These are phyloP conservation scores for Mikania micrantha DNA, from an alignment of 129 eudicot species.

Conservation along the genomic window DNA sequence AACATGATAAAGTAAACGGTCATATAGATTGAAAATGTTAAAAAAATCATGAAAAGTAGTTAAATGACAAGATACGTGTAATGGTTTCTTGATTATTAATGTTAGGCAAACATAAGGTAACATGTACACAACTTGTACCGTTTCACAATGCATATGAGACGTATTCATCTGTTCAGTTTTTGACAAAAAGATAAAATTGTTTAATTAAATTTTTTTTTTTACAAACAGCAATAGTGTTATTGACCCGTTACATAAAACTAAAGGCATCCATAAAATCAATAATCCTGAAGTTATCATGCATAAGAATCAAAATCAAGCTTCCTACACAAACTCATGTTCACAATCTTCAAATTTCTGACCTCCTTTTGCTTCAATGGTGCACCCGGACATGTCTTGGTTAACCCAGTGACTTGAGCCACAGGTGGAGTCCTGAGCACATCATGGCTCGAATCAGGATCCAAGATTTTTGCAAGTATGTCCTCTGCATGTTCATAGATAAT, in stretches of 20 bases:
- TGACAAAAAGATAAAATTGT: too few species aligned
- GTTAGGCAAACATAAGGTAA: too few species aligned
- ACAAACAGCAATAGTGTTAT: not conserved
- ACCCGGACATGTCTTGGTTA: constrained; percentile 55
- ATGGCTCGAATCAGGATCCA: not conserved
- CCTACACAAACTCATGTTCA: constrained; percentile 31
- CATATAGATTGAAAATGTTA: too few species aligned
- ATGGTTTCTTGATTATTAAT: too few species aligned
- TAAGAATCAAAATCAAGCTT: constrained; percentile 52
- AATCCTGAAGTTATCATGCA: not conserved
- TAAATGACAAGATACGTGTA: too few species aligned
- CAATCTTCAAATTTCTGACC: constrained; percentile 14
- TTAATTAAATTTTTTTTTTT: not conserved
- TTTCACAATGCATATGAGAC: too few species aligned
- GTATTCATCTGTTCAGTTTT: too few species aligned
- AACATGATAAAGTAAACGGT: too few species aligned
- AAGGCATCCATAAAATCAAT: not conserved
- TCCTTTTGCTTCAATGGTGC: constrained; percentile 41
- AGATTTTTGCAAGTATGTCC: constrained; percentile 15
- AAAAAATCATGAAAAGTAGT: too few species aligned
- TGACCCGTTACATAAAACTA: not conserved
- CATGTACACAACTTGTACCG: too few species aligned
- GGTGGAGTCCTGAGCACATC: constrained; percentile 37
- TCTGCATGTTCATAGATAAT: constrained; percentile 35
- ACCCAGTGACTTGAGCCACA: constrained; percentile 27